These are phyloP conservation scores for Lanmaoa pseudosensibilis DNA, from an alignment of 768 basidiomycete species.

Conservation along the genomic window DNA sequence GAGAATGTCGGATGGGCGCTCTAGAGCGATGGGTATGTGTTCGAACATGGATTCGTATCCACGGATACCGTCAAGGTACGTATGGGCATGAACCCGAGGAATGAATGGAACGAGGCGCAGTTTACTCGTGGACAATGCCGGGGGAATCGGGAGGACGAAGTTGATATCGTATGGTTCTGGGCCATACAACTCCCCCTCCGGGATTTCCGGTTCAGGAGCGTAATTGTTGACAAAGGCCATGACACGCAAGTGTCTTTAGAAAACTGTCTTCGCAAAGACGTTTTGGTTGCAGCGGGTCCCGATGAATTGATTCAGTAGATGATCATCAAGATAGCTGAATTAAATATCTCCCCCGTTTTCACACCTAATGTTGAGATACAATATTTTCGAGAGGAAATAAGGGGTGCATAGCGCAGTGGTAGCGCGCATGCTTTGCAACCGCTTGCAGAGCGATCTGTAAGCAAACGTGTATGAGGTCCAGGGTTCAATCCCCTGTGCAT, in stretches of 20 bases:
- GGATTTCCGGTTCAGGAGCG: not conserved
- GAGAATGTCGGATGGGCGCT: conserved; percentile 12
- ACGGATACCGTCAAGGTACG: conserved; percentile 18
- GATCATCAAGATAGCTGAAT: too few species aligned
- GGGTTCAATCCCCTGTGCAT: conserved; percentile 44
- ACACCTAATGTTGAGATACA: not conserved
- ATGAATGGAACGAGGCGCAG: conserved; percentile 25
- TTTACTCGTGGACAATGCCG: conserved; percentile 14
- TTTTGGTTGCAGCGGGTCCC: too few species aligned
- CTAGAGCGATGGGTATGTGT: conserved; percentile 10
- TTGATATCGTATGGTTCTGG: conserved; percentile 30
- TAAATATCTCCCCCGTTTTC: too few species aligned
- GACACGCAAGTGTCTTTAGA: not conserved
- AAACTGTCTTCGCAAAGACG: not conserved
- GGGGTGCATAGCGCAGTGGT: conserved; percentile 33
- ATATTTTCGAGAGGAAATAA: not conserved
- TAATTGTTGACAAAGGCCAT: not conserved
- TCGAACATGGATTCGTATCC: conserved; percentile 22
- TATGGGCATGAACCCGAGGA: conserved; percentile 18
- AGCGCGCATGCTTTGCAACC: conserved; percentile 42
- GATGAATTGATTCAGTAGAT: too few species aligned
- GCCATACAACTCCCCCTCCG: not conserved
- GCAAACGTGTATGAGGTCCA: conserved; percentile 39
- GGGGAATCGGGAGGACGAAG: conserved; percentile 15
- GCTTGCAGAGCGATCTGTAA: not conserved